Evolutionary conservation across 169 alveolate genomes (phyloP).

Genomic region (Eimeria maxima): DNA sequence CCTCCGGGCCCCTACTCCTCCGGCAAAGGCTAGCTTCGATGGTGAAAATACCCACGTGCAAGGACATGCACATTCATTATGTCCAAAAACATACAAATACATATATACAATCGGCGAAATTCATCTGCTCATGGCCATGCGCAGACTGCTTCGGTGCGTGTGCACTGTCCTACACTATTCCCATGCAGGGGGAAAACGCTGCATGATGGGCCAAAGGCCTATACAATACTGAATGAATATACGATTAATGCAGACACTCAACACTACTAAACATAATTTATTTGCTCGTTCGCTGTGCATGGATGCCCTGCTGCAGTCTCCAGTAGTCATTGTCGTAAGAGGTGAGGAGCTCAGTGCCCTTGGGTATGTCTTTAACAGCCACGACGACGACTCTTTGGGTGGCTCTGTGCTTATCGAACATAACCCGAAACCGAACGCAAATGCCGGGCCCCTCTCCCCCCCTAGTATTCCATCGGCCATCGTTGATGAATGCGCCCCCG

Average conservation of each 20-base stretch:
- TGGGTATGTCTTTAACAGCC: conserved; percentile 67
- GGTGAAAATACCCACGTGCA: no score
- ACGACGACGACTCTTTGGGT: conserved; percentile 73
- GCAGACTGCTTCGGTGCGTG: neutral
- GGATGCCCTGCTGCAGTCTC: conserved; percentile 33
- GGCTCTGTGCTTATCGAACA: conserved; percentile 77
- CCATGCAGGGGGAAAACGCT: neutral
- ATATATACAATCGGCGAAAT: no score
- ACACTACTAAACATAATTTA: neutral
- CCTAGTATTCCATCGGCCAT: conserved; percentile 80
- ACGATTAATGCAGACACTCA: neutral
- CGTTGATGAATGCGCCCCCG: conserved; percentile 83
- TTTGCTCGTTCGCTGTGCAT: neutral
- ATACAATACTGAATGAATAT: neutral
- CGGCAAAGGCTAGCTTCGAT: no score
- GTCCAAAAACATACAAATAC: no score
- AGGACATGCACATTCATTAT: no score
- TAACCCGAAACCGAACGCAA: conserved; percentile 72
- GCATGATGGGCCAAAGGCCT: neutral
- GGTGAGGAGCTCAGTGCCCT: conserved; percentile 77
- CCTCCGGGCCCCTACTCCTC: no score
- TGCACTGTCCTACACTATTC: neutral
- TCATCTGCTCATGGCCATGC: no score
- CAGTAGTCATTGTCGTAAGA: conserved; percentile 82
- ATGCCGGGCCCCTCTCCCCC: conserved; percentile 84